phyloP scores from a whole-genome alignment of 1,284 basidiomycete genomes.

The Pseudozyma thailandica region DNA sequence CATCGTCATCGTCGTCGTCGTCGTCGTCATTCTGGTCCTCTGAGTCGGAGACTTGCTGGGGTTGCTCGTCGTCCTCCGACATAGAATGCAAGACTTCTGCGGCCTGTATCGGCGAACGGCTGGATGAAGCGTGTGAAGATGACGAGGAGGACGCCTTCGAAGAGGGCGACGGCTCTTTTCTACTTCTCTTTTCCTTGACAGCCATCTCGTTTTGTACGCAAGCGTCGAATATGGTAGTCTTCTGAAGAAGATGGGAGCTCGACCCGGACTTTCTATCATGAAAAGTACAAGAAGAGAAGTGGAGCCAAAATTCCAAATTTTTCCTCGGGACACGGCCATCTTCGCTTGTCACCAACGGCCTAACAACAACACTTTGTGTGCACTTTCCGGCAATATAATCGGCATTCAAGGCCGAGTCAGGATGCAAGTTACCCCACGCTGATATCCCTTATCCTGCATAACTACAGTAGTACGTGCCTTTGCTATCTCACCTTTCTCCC shows the following conservation, averaged over 20 bases:
- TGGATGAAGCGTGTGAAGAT: slow-evolving; percentile 27
- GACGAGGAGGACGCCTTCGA: slow-evolving; percentile 1
- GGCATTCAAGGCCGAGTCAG: slow-evolving; percentile 12
- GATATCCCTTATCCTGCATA: too few relatives aligned
- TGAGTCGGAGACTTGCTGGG: background rate
- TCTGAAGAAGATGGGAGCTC: too few relatives aligned
- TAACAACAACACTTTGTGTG: slow-evolving; percentile 13
- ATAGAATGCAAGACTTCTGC: slow-evolving; percentile 4
- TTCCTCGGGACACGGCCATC: slow-evolving; percentile 21
- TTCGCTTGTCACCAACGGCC: background rate
- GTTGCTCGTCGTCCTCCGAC: background rate
- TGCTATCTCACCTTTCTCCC: too few relatives aligned
- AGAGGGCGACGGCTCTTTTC: slow-evolving; percentile 5
- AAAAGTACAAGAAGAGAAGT: slow-evolving; percentile 8
- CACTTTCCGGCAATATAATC: slow-evolving; percentile 15
- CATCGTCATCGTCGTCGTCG: background rate
- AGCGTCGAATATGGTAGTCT: background rate
- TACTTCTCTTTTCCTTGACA: background rate
- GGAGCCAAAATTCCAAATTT: slow-evolving; percentile 30
- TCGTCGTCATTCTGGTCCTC: background rate
- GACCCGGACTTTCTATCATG: too few relatives aligned
- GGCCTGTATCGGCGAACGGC: slow-evolving; percentile 10
- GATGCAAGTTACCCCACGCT: too few relatives aligned
- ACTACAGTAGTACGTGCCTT: too few relatives aligned
- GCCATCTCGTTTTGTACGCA: slow-evolving; percentile 10